Evolutionary conservation across 2,329 filamentous ascomycete genomes (phyloP), one percentile per base, ranked within the genome.

Genomic region (Podosphaera xanthii): DNA sequence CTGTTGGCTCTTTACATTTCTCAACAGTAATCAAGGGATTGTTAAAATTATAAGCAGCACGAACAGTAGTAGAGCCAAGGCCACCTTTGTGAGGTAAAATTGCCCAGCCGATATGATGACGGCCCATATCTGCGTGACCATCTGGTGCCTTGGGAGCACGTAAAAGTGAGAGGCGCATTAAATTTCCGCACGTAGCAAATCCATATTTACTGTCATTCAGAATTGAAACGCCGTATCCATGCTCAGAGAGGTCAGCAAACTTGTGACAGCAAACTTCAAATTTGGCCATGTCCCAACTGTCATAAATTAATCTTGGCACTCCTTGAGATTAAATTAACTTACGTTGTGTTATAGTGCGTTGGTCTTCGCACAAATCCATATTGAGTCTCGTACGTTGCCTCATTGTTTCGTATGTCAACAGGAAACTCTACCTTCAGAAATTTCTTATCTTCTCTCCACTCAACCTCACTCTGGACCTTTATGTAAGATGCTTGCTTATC

Each of bases 401-500:
- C 89, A 0, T 85, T 94, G 71, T 91, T 96, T 65, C 82, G 80
- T 63, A 97, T 78, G 67, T 94, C 84, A 62, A 96, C 90, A 0
- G 92, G 91, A 72, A 98, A 98, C 70, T 98, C 92, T 57, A 97
- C 91, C 76, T 98, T 98, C 68, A 98, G 79, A 76, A 97, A 97
- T 69, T 92, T 94, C 84, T 92, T 96, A 10, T 82, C 88, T 71
- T 98, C 92, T 65, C 84, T 86, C 92, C 92, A 98, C 69, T 96
- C 87, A n/a, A 97, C 87, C 64, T 94, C 87, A 57, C 84, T 85
- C 48, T 81, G 78, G 63, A 91, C 82, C 63, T 94, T 86, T 14
- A 97, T 78, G 63, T 81, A 83, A 0, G 83, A 84, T 22, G 22
- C 22, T 38, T 80, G 78, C 40, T 81, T 74, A 46, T 80, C 79